phyloP scores from a whole-genome alignment of 176 grass and related monocot genomes.

The maize (Zea mays) region Zm-B73-REFERENCE-NAM-5.0 NC_050099.1:145140001-145140500 shows the following conservation, averaged over 20 bases:
- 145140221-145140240: not conserved
- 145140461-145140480: not conserved
- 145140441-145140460: not conserved
- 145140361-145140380: not conserved
- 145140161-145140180: not conserved
- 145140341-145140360: not conserved
- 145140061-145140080: not conserved
- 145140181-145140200: not conserved
- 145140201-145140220: not conserved
- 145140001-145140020: not conserved
- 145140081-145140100: not conserved
- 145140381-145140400: slow-evolving; percentile 7
- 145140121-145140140: not conserved
- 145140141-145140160: not conserved
- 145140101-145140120: slow-evolving; percentile 3
- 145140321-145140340: not conserved
- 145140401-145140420: slow-evolving; percentile 5
- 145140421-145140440: not conserved
- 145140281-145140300: not conserved
- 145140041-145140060: not conserved
- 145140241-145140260: not conserved
- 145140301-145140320: not conserved
- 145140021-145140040: not conserved
- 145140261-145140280: not conserved
- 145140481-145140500: not conserved